Percentiles rank a stretch among this genome's conserved stretches.
Evolutionary conservation across 371 early-diverging fungal genomes (phyloP).

Genomic region (Batkoa obscura): DNA sequence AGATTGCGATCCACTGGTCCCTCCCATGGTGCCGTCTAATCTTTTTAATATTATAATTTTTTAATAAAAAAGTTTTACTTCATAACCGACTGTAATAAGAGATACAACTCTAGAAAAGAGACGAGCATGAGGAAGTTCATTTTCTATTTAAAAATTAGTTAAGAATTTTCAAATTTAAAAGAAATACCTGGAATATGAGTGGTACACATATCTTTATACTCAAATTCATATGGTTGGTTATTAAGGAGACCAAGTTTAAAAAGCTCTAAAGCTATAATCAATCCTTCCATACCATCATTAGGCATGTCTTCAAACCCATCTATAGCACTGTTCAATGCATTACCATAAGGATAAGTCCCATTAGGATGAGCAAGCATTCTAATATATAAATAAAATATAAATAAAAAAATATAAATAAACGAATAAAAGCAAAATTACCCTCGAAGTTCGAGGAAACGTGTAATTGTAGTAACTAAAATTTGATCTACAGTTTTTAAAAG

Average conservation of each 20-base stretch:
- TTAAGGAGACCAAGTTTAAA: conserved; percentile 32
- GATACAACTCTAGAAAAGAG: conserved; percentile 32
- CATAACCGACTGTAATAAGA: conserved; percentile 24
- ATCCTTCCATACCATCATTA: conserved; percentile 15
- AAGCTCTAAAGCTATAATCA: conserved; percentile 35
- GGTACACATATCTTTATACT: not conserved
- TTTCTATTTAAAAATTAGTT: conserved; percentile 11
- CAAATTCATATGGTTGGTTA: conserved; percentile 23
- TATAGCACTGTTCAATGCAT: conserved; percentile 18
- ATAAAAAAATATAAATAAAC: not conserved
- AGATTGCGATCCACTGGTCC: conserved; percentile 52
- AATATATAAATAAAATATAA: not conserved
- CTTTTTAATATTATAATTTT: not conserved
- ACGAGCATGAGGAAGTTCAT: conserved; percentile 17
- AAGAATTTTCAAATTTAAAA: not conserved
- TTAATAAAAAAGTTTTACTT: conserved; percentile 11
- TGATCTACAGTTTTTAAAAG: conserved; percentile 16
- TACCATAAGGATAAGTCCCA: conserved; percentile 24
- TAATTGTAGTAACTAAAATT: conserved; percentile 24
- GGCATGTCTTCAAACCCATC: not conserved
- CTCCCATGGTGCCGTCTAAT: conserved; percentile 28
- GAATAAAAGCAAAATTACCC: not conserved
- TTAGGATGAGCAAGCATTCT: conserved; percentile 26
- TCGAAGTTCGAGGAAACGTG: conserved; percentile 27
- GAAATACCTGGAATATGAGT: not conserved